Conservation (phyloP, 2,329 filamentous ascomycete species). For the Clarireedia sp. region DNA sequence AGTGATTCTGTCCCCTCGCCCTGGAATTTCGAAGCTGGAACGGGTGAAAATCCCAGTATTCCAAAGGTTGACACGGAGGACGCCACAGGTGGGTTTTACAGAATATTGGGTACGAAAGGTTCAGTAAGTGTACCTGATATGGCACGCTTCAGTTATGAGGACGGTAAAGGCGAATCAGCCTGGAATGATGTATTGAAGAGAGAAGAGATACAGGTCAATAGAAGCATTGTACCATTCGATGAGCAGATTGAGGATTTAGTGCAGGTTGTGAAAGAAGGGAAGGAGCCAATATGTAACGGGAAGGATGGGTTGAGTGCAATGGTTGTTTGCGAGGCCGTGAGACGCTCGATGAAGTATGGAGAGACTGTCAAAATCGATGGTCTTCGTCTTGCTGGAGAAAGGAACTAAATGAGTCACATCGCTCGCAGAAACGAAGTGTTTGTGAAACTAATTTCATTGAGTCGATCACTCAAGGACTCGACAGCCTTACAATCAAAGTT, state of each 20-base stretch:
- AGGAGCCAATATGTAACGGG: conserved; percentile 39
- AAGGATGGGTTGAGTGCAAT: conserved; percentile 44
- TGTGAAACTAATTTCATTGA: too few species aligned
- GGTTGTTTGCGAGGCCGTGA: conserved; percentile 44
- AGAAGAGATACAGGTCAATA: conserved; percentile 16
- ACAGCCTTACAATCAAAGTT: too few species aligned
- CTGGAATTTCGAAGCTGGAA: conserved; percentile 48
- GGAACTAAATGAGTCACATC: neutral
- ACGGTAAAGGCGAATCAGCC: conserved; percentile 13
- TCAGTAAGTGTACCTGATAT: conserved; percentile 48
- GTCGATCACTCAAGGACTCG: too few species aligned
- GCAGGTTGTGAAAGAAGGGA: conserved; percentile 37
- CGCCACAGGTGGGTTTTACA: conserved; percentile 35
- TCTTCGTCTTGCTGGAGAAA: conserved; percentile 8
- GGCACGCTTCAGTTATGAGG: conserved; percentile 39
- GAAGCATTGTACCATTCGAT: conserved; percentile 40
- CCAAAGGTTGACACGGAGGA: conserved; percentile 33
- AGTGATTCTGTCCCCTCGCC: conserved; percentile 44
- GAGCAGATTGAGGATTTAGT: conserved; percentile 45
- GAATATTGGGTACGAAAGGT: conserved; percentile 45
- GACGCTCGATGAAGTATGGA: conserved; percentile 34
- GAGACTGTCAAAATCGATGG: conserved; percentile 14
- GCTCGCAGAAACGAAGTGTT: too few species aligned
- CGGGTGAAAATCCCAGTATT: conserved; percentile 50
- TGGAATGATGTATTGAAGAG: conserved; percentile 13